Percentiles rank a stretch among this genome's conserved stretches.
These are phyloP conservation scores for Hanseniaspora hatyaiensis DNA, from an alignment of 805 yeast species.

Conservation along the genomic window DNA sequence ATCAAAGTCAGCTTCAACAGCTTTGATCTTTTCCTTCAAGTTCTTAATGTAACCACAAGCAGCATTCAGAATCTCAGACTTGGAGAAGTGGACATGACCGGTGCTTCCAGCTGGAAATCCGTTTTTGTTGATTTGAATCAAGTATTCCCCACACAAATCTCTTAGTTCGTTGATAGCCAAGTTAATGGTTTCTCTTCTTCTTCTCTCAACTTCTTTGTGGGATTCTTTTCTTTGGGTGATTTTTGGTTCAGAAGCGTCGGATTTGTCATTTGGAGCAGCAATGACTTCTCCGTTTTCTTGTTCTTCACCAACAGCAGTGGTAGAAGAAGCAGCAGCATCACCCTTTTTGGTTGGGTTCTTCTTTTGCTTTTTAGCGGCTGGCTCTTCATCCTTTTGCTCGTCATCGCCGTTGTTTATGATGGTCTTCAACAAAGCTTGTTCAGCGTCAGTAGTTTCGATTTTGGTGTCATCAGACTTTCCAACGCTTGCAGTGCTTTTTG, in stretches of 20 bases:
- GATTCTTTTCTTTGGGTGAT: constrained; percentile 58
- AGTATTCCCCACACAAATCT: constrained; percentile 65
- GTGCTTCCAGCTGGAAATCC: constrained; percentile 1
- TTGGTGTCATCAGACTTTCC: no score
- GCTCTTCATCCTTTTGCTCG: not conserved
- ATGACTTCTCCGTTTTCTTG: constrained; percentile 4
- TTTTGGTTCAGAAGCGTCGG: constrained; percentile 25
- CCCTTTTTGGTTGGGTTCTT: no score
- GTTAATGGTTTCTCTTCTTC: constrained; percentile 82
- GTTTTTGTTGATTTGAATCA: constrained; percentile 24
- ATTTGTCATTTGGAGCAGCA: not conserved
- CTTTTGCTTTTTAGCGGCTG: not conserved
- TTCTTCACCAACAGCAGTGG: no score
- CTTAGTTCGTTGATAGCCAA: constrained; percentile 75
- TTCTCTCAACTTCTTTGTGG: constrained; percentile 90
- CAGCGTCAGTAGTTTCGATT: constrained; percentile 9
- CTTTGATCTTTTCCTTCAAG: constrained; percentile 52
- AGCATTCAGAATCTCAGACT: constrained; percentile 75
- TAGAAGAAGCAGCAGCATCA: no score
- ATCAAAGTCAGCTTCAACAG: constrained; percentile 12
- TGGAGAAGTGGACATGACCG: constrained; percentile 41
- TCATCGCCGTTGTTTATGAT: constrained; percentile 9
- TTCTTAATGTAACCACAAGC: constrained; percentile 86
- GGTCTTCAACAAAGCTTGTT: constrained; percentile 2
- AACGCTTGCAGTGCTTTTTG: no score